Base-by-base conservation (phyloP, 495 filamentous ascomycete species). In the Lepraria neglecta region DNA sequence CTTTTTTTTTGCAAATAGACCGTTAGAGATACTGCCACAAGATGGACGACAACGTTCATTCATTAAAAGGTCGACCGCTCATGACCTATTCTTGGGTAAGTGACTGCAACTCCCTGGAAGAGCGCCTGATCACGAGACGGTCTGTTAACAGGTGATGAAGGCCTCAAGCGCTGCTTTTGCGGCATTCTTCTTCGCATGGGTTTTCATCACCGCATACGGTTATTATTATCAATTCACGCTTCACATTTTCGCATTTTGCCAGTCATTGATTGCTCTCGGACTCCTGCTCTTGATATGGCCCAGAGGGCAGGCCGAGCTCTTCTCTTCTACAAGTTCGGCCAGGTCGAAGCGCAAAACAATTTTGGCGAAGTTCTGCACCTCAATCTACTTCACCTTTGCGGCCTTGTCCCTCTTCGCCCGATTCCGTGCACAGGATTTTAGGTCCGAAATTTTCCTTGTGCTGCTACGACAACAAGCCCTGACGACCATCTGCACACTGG, bases 281-380 rank as follows among this genome's bases (percentile, higher is more conserved):
- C 46, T 59, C 33, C 31, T 59, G 31, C 33, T 59, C 21, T n/a
- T 59, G 14, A 17, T 59, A 35, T 51, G 57, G 44, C 44, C 44
- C 5, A 42, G 21, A 28, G 44, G 33, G 4, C 17, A 50, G 19
- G 28, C 42, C 15, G 43, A 48, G 9, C 9, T 51, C 6, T 42
- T 51, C 33, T 50, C 45, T 2, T 30, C 35, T 24, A 55, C 42
- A 21, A 31, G 50, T n/a, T 61, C 59, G 42, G 45, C 50, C 24
- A 44, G 30, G 33, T 38, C 50, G 12, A 61, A 33, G 31, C 45
- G 55, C 59, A 55, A 55, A 42, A 46, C 28, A 6, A 33, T 54
- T 24, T 54, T 61, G 10, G 24, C 42, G 17, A 48, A 55, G 30
- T 33, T 61, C 50, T 61, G 59, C 27, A 48, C 51, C 35, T 7